A percentile compares a stretch with the other conserved stretches of the same genome.
phyloP scores from a whole-genome alignment of 1,139 yeast species.

The Pichia sp. region DNA sequence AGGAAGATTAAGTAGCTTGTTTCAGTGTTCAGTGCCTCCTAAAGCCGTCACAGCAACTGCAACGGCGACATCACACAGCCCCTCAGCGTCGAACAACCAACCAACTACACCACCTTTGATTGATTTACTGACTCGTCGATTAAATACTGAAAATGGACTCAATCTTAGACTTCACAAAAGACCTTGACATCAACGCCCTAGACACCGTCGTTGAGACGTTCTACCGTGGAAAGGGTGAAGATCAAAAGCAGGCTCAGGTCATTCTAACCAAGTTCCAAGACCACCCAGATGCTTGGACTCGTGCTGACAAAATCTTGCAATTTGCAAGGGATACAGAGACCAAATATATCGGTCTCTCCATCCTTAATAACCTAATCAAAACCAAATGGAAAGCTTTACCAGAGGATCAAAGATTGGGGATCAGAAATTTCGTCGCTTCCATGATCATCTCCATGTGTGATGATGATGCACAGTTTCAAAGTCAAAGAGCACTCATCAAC shows the following conservation, averaged over 20 bases:
- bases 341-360: slow-evolving; percentile 85
- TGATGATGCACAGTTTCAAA: slow-evolving; percentile 66
- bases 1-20: background rate
- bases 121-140: background rate
- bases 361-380: slow-evolving; percentile 81
- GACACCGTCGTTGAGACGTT: slow-evolving; percentile 87
- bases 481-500: slow-evolving; percentile 78
- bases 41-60: too few relatives aligned
- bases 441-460: slow-evolving; percentile 93
- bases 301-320: slow-evolving; percentile 84
- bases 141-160: slow-evolving; percentile 79
- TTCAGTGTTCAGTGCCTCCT: too few relatives aligned
- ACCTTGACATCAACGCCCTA: slow-evolving; percentile 69
- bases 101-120: background rate
- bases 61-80: too few relatives aligned
- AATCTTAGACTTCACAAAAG: slow-evolving; percentile 78
- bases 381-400: slow-evolving; percentile 94
- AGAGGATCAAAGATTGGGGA: slow-evolving; percentile 77
- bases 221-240: slow-evolving; percentile 73
- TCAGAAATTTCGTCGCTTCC: slow-evolving; percentile 84
- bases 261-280: slow-evolving; percentile 87
- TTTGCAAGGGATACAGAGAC: slow-evolving; percentile 75
- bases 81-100: background rate
- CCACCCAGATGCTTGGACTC: slow-evolving; percentile 93
- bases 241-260: slow-evolving; percentile 77